Base-by-base conservation (phyloP, 768 basidiomycete genomes). In the Wakefieldia striispora region DNA sequence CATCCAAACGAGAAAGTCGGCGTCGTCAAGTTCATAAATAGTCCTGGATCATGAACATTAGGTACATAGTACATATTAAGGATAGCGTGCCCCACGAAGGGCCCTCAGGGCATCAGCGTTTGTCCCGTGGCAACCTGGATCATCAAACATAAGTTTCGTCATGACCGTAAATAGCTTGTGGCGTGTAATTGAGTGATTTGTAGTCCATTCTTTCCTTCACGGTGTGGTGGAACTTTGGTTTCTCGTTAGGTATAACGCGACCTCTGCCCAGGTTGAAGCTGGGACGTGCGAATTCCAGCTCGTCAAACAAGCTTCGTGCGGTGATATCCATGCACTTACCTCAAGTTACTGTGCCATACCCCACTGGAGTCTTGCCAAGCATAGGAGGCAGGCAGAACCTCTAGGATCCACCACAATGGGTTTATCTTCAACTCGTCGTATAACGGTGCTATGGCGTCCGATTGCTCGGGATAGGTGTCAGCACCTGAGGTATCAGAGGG, bases 401-500 rank as follows among this genome's bases (percentile, higher is more conserved):
- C 88, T 31, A 89, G 66, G n/a, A 86, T 29, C 86, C 84, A 86
- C 88, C 88, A 91, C 1, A 71, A 5, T 17, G 63, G 66, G 14
- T 64, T 63, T 8, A 42, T 40, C 61, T 69, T 64, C 39, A 91
- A 67, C 52, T 71, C 46, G 55, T 90, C 86, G 51, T 81, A 68
- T 2, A 83, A 56, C 1, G 76, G 78, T 59, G 79, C 67, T n/a
- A 80, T 36, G n/a, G 73, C 74, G 29, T 67, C 43, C n/a, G 49
- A 46, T 24, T 21, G 35, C 43, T 68, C 58, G 11, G 55, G 47
- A 31, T 51, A 51, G 21, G 38, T 5, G 17, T 33, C 29, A 10
- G 45, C 13, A 20, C 3, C 29, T 7, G 42, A 10, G 33, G 33
- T 13, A 7, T 31, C 35, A 3, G 47, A 26, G 14, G 6, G 9